phyloP scores from a whole-genome alignment of 345 rosid genomes.

The Triadica sebifera region DNA sequence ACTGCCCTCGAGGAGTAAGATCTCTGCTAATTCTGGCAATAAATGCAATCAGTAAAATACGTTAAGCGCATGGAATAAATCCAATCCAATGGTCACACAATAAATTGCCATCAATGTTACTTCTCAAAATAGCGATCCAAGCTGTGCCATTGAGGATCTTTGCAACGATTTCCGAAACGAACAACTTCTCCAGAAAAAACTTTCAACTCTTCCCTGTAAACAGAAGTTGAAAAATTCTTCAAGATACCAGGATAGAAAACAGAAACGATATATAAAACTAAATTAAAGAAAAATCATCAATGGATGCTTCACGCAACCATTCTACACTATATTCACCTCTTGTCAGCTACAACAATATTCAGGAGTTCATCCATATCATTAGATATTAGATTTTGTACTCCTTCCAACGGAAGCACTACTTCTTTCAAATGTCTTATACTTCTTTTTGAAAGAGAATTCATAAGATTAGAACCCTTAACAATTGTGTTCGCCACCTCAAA shows the following conservation, averaged over 20 bases:
- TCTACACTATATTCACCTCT: slow-evolving; percentile 49
- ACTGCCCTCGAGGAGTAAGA: slow-evolving; percentile 50
- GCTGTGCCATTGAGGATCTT: slow-evolving; percentile 99
- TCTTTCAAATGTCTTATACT: slow-evolving; percentile 73
- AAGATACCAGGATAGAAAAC: not conserved
- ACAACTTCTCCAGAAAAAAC: slow-evolving; percentile 92
- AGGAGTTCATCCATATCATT: slow-evolving; percentile 73
- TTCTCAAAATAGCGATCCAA: slow-evolving; percentile 91
- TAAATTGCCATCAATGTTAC: slow-evolving; percentile 43
- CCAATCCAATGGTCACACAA: slow-evolving; percentile 6
- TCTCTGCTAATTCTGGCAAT: slow-evolving; percentile 46
- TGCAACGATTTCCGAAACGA: slow-evolving; percentile 94
- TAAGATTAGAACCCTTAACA: slow-evolving; percentile 86
- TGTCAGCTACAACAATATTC: slow-evolving; percentile 81
- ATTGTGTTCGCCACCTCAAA: slow-evolving; percentile 97
- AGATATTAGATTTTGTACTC: slow-evolving; percentile 76
- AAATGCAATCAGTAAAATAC: slow-evolving; percentile 15
- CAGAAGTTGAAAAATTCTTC: not conserved
- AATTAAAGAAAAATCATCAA: not conserved
- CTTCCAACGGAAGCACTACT: slow-evolving; percentile 80
- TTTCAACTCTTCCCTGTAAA: slow-evolving; percentile 78
- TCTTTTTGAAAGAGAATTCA: slow-evolving; percentile 76
- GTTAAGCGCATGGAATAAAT: not conserved
- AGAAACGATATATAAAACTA: not conserved
- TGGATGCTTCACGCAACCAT: not conserved